Evolutionary conservation across 345 rosid species (phyloP).

Genomic region (Toxicodendron radicans): DNA sequence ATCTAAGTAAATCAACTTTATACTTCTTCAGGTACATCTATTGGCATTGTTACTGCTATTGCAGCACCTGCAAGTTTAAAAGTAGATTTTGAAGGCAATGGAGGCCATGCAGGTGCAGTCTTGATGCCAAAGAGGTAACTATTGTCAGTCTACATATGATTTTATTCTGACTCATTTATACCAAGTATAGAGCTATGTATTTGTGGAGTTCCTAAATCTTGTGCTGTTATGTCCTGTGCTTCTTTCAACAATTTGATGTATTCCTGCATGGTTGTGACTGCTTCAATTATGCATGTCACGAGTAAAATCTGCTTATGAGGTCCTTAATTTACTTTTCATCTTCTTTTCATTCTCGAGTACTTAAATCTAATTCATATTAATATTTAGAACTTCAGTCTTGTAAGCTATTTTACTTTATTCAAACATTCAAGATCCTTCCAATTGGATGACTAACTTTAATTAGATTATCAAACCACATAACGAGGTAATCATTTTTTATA

Average conservation of each 20-base stretch:
- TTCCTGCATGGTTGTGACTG: not conserved
- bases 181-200: not conserved
- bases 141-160: not conserved
- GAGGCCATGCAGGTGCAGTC: constrained; percentile 97
- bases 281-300: not conserved
- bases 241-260: no score
- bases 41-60: constrained; percentile 89
- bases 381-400: not conserved
- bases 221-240: no score
- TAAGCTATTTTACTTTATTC: not conserved
- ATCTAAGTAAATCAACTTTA: no score
- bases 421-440: not conserved
- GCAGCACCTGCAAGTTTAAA: constrained; percentile 98
- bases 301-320: not conserved
- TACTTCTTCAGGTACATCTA: constrained; percentile 51
- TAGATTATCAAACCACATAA: not conserved
- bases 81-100: constrained; percentile 88
- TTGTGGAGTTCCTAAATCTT: no score
- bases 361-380: not conserved
- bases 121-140: constrained; percentile 85
- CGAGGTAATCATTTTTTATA: not conserved
- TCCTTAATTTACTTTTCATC: not conserved
- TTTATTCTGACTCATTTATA: not conserved
- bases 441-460: not conserved
- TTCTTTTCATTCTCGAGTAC: not conserved